Evolutionary conservation across 129 eudicot species (phyloP), one percentile per base, ranked within the genome.

Genomic region (Dittrichia graveolens): DNA sequence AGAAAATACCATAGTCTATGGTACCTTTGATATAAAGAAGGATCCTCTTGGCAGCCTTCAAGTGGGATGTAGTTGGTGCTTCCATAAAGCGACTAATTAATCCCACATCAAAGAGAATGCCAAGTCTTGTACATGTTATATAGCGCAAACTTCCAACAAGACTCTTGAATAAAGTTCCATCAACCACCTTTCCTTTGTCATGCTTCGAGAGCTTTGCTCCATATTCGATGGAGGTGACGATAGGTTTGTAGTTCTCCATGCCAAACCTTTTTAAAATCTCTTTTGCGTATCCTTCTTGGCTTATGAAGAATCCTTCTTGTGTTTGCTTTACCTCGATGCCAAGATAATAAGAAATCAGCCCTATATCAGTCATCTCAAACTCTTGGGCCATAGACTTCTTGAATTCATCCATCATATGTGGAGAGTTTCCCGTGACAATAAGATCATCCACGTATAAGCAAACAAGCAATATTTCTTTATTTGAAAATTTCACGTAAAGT

Each of bases 271-370:
- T 24, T 24, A 24, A 24, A 24, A 24, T 24, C 31, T 24, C 31
- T 24, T 24, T 24, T 2, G 31, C 31, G 31, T 24, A 24, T 24
- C 31, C 0, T 24, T 24, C 31, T 24, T 24, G 31, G 2, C 31
- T 24, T 24, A 24, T 24, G 31, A 24, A 24, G 2, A 24, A 0
- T 24, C 31, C 2, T 24, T 24, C 31, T 24, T 24, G 31, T 24
- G 31, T 24, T 24, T 24, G 31, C 0, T 24, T 24, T 24, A 24
- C 31, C 31, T 24, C 2, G 31, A 24, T 24, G 31, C 31, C 34
- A 53, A 53, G 59, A 15, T 53, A 53, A 53, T 53, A 53, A 53
- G 59, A 53, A 10, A 53, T 53, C 6, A 53, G 59, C 34, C 59
- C 34, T 14, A 53, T 53, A 15, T 53, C 59, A 24, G 10, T 53